Base-by-base conservation (phyloP, 805 yeast species). In the Sungouiella thailandica region DNA sequence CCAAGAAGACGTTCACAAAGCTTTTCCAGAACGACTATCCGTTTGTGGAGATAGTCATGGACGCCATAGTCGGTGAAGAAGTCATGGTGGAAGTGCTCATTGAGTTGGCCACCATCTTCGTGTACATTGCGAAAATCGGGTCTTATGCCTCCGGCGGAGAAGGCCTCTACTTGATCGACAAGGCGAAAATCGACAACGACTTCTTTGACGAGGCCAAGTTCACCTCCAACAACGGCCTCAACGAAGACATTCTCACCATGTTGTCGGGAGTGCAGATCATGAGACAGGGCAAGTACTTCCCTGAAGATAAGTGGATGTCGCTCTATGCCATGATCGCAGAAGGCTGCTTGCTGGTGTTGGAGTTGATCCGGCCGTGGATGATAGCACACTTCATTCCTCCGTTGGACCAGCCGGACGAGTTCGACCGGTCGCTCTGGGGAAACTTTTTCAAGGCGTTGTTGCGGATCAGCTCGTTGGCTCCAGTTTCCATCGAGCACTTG, bases 231-330 rank as follows among this genome's bases (percentile, higher is more conserved):
- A 50, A 55, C 28, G 67, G 76, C 28, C 55, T 52, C 29, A 72
- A 65, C 17, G 76, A 75, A 39, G 69, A 62, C 37, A 39, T 65
- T 17, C 40, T 57, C 23, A 55, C 64, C 9, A 46, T 76, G 14
- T 66, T 76, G 26, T 65, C 71, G 6, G 72, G 77, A 7, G 65
- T 76, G 12, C 71, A 74, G 44, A 53, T 70, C 18, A 56, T 80
- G 39, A 54, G 78, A 34, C 72, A 68, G 41, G 71, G 79, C 22
- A 68, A 65, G 32, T 78, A 73, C 50, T 83, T 73, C 62, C 90
- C 90, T 3, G 68, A 70, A 28, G 72, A 69, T 19, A 79, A 76
- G 46, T 87, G 95, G 95, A 56, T 85, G 5, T 80, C 93, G 0
- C 56, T 84, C 16, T 71, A 76, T 38, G 72, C 83, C 0, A 43